Conservation (phyloP, 1,284 basidiomycete genomes). For the Malassezia caprae region DNA sequence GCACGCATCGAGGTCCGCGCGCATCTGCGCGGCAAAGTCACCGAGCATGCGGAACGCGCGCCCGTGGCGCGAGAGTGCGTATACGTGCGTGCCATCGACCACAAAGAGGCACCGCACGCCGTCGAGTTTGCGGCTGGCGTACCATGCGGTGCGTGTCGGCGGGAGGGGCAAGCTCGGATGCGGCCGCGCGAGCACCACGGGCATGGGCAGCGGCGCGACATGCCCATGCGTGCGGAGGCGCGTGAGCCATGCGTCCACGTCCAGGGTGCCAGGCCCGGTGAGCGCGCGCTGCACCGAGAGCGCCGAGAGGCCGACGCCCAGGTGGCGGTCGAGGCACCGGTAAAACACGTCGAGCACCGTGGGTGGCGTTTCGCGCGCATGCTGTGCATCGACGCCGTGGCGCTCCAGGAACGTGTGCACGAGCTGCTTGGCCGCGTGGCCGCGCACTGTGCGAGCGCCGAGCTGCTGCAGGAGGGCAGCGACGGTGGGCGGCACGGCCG, state of each 20-base stretch:
- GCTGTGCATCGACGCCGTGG: slow-evolving; percentile 24
- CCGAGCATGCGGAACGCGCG: slow-evolving; percentile 19
- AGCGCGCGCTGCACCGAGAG: slow-evolving; percentile 21
- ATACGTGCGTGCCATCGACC: slow-evolving; percentile 6
- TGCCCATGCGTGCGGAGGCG: background rate
- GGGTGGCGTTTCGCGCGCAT: background rate
- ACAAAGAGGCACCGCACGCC: slow-evolving; percentile 30
- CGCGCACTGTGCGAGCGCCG: slow-evolving; percentile 17
- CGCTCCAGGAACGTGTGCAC: slow-evolving; percentile 20
- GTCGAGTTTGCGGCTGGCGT: slow-evolving; percentile 30
- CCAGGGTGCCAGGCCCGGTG: background rate
- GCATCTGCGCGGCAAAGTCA: slow-evolving; percentile 20
- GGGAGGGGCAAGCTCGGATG: slow-evolving; percentile 3
- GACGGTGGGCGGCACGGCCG: background rate
- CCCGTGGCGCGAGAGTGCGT: slow-evolving; percentile 25
- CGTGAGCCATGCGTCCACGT: background rate
- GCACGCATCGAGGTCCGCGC: slow-evolving; percentile 9
- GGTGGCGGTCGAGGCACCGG: slow-evolving; percentile 32
- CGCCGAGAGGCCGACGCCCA: slow-evolving; percentile 26
- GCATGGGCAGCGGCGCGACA: slow-evolving; percentile 3
- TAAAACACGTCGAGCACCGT: slow-evolving; percentile 24
- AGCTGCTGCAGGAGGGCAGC: slow-evolving; percentile 13
- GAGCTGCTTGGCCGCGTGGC: slow-evolving; percentile 20
- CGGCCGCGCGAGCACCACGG: slow-evolving; percentile 23
- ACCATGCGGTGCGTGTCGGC: slow-evolving; percentile 20